Evolutionary conservation across 805 yeast species (phyloP).

Genomic region (Lachancea meyersii): DNA sequence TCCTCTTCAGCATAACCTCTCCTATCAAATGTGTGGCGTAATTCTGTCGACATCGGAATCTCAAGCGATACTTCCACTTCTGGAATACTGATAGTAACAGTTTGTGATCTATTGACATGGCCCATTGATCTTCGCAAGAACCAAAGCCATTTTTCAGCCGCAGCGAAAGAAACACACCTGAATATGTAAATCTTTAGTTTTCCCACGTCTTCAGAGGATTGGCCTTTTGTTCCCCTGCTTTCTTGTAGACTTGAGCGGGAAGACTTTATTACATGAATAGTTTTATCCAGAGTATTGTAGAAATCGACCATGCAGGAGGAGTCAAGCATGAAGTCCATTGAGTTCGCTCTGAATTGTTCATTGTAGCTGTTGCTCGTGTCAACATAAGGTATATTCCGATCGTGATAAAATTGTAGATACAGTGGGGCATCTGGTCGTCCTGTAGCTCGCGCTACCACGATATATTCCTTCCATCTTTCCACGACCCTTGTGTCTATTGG

Average conservation of each 20-base stretch:
- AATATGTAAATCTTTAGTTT: constrained; percentile 43
- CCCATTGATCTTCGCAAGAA: constrained; percentile 48
- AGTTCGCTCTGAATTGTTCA: constrained; percentile 14
- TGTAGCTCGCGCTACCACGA: constrained; percentile 64
- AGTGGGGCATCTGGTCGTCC: constrained; percentile 48
- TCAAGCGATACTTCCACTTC: constrained; percentile 23
- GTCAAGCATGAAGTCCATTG: constrained; percentile 30
- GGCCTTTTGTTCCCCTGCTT: not conserved
- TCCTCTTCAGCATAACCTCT: constrained; percentile 13
- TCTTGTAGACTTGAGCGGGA: not conserved
- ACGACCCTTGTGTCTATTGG: constrained; percentile 47
- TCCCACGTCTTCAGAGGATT: constrained; percentile 8
- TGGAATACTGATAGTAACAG: constrained; percentile 46
- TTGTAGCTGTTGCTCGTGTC: not conserved
- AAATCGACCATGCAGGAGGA: constrained; percentile 40
- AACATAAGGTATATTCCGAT: constrained; percentile 32
- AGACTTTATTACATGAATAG: constrained; percentile 47
- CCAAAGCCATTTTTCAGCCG: constrained; percentile 59
- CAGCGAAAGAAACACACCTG: constrained; percentile 44
- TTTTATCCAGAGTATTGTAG: constrained; percentile 64
- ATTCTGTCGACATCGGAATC: constrained; percentile 16
- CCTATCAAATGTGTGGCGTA: constrained; percentile 11
- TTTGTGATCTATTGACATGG: constrained; percentile 36
- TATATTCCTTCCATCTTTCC: constrained; percentile 77
- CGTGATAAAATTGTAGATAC: constrained; percentile 54